Base-by-base conservation (phyloP, 352 stramenopile species). In the Phytophthora tentaculata region DNA sequence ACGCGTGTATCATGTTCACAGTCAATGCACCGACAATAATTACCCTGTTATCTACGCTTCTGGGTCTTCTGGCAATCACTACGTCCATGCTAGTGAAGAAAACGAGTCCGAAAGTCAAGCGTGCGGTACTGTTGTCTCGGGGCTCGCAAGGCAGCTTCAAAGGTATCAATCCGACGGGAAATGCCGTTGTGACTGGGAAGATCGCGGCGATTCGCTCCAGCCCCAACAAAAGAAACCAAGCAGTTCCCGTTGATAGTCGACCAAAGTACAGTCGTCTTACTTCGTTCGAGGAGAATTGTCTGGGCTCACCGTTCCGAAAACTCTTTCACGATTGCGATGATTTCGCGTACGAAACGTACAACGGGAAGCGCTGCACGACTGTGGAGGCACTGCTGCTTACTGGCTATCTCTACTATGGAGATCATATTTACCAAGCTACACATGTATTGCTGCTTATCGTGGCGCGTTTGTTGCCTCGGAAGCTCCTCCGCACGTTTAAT, bases 401-500 rank as follows among this genome's bases (percentile, higher is more conserved):
- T 13, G 62, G 62, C 1, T 69, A 69, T 20, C 55, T 69, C 13
- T 69, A 69, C 26, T 69, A 69, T 55, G 62, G 62, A 22, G 54
- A 64, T 2, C 62, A 69, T 28, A 69, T 69, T 59, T 69, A 69
- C 19, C 62, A 69, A 23, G 62, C 62, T 14, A 57, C 43, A 17
- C 48, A 28, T 8, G 62, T 69, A 17, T 19, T 59, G 7, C 16
- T 69, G 16, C 62, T 72, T 5, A 23, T 77, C 2, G n/a, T 69
- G 16, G 58, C 65, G 7, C 60, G 65, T 19, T 37, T 72, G 17
- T 5, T 74, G 44, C 66, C 71, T 1, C 52, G 48, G 22, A 66
- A 58, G 39, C 22, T 74, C 2, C 51, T 74, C 22, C 62, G 71
- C 26, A 72, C 66, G 37, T 77, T 77, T 26, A 74, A 77, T 29